A percentile compares a stretch with the other conserved stretches of the same genome.
These are phyloP conservation scores for Trichoderma atroviride DNA, from an alignment of 2,329 filamentous ascomycete genomes.

Conservation along the genomic window DNA sequence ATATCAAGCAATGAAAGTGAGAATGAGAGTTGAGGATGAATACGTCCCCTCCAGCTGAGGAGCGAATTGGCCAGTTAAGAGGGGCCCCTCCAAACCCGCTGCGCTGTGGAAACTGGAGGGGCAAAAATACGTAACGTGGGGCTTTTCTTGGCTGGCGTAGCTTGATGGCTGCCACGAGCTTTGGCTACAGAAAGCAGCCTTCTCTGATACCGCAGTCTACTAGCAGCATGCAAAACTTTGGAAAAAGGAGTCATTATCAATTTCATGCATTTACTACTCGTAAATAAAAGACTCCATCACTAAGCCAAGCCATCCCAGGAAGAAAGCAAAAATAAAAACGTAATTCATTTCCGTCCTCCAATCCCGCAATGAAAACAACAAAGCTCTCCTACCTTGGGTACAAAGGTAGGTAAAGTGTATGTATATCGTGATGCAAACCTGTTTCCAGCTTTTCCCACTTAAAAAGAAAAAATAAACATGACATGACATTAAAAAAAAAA, in stretches of 20 bases:
- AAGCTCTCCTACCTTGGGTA: background rate
- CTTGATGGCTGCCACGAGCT: background rate
- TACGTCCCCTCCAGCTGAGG: background rate
- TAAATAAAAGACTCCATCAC: background rate
- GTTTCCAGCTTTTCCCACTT: conserved; percentile 1
- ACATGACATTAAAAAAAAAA: background rate
- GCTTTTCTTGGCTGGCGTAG: background rate
- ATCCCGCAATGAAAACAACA: background rate
- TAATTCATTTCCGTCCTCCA: background rate
- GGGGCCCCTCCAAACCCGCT: background rate
- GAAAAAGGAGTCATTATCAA: too few relatives aligned
- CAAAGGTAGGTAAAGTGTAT: background rate
- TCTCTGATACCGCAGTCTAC: background rate
- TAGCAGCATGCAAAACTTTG: background rate
- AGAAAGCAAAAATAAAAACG: background rate
- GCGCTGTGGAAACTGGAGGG: conserved; percentile 26
- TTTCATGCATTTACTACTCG: background rate
- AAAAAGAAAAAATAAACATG: background rate
- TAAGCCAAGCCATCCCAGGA: background rate
- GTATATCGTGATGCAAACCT: background rate
- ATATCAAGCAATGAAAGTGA: background rate
- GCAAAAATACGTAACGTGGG: conserved; percentile 16
- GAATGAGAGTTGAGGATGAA: background rate
- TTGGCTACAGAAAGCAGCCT: background rate
- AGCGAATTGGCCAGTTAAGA: background rate